Evolutionary conservation across 164 flowering plant species (phyloP).

Genomic region (Magnolia kwangsiensis): DNA sequence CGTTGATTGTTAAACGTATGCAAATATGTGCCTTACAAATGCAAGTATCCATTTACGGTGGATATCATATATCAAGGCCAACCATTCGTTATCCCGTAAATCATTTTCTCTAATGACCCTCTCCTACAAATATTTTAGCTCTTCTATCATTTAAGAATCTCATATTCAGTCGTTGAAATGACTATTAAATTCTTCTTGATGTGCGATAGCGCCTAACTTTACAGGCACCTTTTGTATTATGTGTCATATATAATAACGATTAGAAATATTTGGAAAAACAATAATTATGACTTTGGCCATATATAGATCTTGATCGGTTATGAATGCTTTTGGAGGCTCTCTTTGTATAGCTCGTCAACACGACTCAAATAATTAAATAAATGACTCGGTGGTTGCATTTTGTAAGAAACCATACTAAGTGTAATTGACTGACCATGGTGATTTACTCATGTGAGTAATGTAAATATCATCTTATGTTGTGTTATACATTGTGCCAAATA

Average conservation of each 20-base stretch:
- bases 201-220: background rate
- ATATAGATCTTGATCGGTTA: constrained; percentile 2
- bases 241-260: background rate
- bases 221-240: background rate
- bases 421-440: too few species aligned
- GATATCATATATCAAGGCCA: background rate
- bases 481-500: too few species aligned
- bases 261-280: background rate
- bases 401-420: background rate
- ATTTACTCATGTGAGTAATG: too few species aligned
- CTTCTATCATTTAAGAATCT: background rate
- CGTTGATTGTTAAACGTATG: background rate
- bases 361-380: background rate
- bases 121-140: background rate
- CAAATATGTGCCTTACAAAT: background rate
- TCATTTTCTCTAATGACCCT: background rate
- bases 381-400: background rate
- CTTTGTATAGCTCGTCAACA: background rate
- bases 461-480: too few species aligned
- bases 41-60: background rate
- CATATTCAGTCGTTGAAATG: background rate
- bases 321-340: background rate
- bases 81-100: background rate
- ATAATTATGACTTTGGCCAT: background rate
- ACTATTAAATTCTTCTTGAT: background rate